Percentiles rank a stretch among this genome's conserved stretches.
Evolutionary conservation across 106 monocot species (phyloP).

Genomic region (Alisma plantagoaquatica): DNA sequence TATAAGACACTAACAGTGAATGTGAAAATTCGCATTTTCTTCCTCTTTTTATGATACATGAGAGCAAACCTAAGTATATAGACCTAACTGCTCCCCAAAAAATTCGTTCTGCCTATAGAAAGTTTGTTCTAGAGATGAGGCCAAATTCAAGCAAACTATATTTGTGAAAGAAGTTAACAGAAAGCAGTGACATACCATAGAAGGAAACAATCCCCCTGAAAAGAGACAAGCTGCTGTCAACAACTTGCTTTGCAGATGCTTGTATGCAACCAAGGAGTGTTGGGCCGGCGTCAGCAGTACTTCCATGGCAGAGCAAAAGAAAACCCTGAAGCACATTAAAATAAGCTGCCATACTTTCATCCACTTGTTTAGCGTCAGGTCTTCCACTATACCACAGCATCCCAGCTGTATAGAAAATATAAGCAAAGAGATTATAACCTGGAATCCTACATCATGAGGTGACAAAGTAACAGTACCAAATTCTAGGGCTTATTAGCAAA

Average conservation of each 20-base stretch:
- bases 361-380: slow-evolving; percentile 47
- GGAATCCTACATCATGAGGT: not conserved
- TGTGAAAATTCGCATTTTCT: not conserved
- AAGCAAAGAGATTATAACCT: not conserved
- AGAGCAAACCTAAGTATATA: not conserved
- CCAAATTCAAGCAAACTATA: too few species aligned
- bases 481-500: too few species aligned
- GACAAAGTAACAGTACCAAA: too few species aligned
- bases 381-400: slow-evolving; percentile 70
- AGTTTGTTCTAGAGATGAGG: too few species aligned
- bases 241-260: slow-evolving; percentile 49
- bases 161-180: too few species aligned
- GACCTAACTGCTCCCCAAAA: too few species aligned
- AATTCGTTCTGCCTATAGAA: too few species aligned
- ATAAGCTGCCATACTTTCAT: slow-evolving; percentile 57
- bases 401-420: slow-evolving; percentile 44
- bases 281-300: slow-evolving; percentile 56
- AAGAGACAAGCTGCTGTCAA: slow-evolving; percentile 60
- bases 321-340: slow-evolving; percentile 82
- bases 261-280: slow-evolving; percentile 51
- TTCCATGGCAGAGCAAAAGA: slow-evolving; percentile 69
- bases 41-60: not conserved
- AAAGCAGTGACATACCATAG: too few species aligned
- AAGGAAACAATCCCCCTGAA: slow-evolving; percentile 55
- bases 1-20: not conserved